A percentile compares a stretch with the other conserved stretches of the same genome.
Evolutionary conservation across 176 grass and related monocot genomes (phyloP).

Genomic region (Musa itinerans): DNA sequence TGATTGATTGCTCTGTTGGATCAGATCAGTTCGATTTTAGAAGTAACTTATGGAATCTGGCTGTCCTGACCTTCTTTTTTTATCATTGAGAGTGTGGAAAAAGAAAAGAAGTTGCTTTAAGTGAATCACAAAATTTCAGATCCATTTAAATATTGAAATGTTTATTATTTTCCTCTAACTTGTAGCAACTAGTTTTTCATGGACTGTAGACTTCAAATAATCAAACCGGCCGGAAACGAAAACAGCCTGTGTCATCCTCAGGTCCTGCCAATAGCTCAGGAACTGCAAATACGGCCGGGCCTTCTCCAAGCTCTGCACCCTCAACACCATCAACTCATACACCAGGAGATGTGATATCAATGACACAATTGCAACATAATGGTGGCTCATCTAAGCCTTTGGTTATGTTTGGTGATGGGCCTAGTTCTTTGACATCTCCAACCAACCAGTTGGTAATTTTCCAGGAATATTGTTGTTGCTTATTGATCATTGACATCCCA

Average conservation of each 20-base stretch:
- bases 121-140: background rate
- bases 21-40: background rate
- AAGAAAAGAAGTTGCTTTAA: background rate
- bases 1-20: background rate
- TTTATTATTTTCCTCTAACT: background rate
- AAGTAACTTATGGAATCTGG: background rate
- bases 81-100: background rate
- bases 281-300: conserved; percentile 87
- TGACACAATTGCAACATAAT: conserved; percentile 75
- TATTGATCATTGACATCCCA: background rate
- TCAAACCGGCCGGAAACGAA: conserved; percentile 27
- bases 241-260: conserved; percentile 66
- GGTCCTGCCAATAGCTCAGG: conserved; percentile 85
- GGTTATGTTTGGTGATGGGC: conserved; percentile 70
- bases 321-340: conserved; percentile 98
- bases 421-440: conserved; percentile 76
- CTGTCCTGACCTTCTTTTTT: background rate
- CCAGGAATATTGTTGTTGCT: background rate
- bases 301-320: conserved; percentile 92
- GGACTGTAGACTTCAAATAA: conserved; percentile 39
- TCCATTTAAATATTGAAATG: background rate
- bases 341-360: conserved; percentile 80
- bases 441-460: conserved; percentile 65
- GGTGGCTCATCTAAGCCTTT: conserved; percentile 67
- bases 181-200: conserved; percentile 4